These are phyloP conservation scores for Phytophthora meadii DNA, from an alignment of 352 stramenopile genomes.

Conservation along the genomic window DNA sequence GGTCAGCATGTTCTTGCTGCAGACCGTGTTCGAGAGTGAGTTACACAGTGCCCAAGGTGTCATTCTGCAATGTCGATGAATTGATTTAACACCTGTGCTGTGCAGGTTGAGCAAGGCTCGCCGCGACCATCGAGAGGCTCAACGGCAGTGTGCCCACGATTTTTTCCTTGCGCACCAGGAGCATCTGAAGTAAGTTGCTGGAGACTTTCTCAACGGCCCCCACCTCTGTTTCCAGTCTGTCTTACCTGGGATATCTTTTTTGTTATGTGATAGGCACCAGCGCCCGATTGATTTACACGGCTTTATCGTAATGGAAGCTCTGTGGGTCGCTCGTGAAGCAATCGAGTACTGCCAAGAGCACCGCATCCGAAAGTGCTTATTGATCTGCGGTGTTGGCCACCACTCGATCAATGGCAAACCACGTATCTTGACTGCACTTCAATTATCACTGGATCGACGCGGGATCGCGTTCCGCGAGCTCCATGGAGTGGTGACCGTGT, in stretches of 20 bases:
- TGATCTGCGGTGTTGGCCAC: constrained; percentile 72
- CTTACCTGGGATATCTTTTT: constrained; percentile 19
- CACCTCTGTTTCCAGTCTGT: constrained; percentile 5
- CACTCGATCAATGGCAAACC: constrained; percentile 76
- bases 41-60: constrained; percentile 1
- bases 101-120: constrained; percentile 59
- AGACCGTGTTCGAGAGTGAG: constrained; percentile 68
- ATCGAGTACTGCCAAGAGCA: constrained; percentile 67
- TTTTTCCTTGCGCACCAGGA: constrained; percentile 62
- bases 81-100: background rate
- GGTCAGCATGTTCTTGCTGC: constrained; percentile 57
- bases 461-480: constrained; percentile 67
- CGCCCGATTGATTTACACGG: constrained; percentile 71
- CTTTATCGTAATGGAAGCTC: constrained; percentile 71
- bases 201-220: constrained; percentile 15
- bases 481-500: constrained; percentile 65
- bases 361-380: constrained; percentile 63
- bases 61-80: too few species aligned
- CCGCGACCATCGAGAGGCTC: constrained; percentile 59
- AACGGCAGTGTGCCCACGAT: constrained; percentile 67
- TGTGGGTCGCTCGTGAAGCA: constrained; percentile 62
- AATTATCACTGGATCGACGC: constrained; percentile 65
- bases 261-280: constrained; percentile 39
- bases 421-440: constrained; percentile 62
- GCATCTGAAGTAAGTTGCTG: constrained; percentile 52